These are phyloP conservation scores for Chrysanthemum seticuspe DNA, from an alignment of 129 eudicot species.

Conservation along the genomic window DNA sequence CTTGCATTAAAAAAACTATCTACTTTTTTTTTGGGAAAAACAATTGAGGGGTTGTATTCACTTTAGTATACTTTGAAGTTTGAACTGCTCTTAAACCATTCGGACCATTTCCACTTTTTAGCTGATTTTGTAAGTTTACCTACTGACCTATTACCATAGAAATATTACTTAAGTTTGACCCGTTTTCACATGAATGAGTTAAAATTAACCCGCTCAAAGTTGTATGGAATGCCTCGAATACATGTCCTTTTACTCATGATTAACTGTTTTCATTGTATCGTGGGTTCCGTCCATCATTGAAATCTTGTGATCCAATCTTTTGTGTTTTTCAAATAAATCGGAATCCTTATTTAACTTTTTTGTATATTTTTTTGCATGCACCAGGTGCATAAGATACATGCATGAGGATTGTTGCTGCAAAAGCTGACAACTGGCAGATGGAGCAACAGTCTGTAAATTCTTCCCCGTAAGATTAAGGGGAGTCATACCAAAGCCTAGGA, in stretches of 20 bases:
- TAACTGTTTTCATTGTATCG: neutral
- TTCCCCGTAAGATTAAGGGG: neutral
- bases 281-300: neutral
- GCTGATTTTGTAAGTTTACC: neutral
- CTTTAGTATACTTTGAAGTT: neutral
- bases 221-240: neutral
- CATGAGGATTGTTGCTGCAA: neutral
- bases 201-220: neutral
- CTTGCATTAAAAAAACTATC: neutral
- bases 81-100: neutral
- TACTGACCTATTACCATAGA: neutral
- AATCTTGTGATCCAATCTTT: neutral
- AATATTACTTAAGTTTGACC: neutral
- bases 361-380: neutral
- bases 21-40: neutral
- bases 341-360: neutral
- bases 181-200: neutral
- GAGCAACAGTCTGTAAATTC: neutral
- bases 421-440: neutral
- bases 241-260: neutral
- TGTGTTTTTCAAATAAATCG: neutral
- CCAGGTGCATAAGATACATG: slow-evolving; percentile 21
- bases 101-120: neutral
- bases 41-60: neutral
- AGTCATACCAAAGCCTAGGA: neutral